A percentile compares a stretch with the other conserved stretches of the same genome.
phyloP scores from a whole-genome alignment of 2,329 filamentous ascomycete genomes.

The Tricladium varicosporioides region DNA sequence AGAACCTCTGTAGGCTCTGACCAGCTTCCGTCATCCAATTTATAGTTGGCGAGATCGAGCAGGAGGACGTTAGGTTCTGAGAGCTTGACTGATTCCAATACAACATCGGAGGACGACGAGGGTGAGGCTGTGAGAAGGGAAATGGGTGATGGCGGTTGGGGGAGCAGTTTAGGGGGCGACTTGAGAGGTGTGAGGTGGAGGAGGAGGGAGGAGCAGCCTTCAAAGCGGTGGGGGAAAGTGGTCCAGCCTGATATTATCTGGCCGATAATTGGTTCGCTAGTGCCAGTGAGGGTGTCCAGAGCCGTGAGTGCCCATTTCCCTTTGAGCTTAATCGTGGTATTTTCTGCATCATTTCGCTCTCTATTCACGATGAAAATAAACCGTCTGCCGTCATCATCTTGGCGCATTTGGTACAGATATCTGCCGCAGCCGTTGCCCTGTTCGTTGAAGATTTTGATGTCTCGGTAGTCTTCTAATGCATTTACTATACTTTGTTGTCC shows the following conservation, averaged over 20 bases:
- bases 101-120: neutral
- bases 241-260: constrained; percentile 23
- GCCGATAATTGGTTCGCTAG: constrained; percentile 8
- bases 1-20: constrained; percentile 27
- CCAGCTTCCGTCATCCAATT: constrained; percentile 25
- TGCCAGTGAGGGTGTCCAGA: constrained; percentile 32
- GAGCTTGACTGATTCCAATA: constrained; percentile 20
- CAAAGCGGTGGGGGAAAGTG: constrained; percentile 27
- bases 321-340: constrained; percentile 26
- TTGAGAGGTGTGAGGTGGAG: constrained; percentile 22
- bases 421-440: constrained; percentile 12
- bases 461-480: constrained; percentile 25
- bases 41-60: constrained; percentile 32
- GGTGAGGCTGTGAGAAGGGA: too few relatives aligned
- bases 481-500: constrained; percentile 21
- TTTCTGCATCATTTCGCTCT: constrained; percentile 22
- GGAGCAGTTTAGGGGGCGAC: neutral
- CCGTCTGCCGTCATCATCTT: constrained; percentile 27
- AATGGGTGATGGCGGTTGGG: neutral
- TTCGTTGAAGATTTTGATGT: constrained; percentile 23
- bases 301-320: constrained; percentile 30
- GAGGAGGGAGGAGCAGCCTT: constrained; percentile 33
- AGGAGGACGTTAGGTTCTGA: constrained; percentile 34
- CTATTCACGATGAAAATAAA: constrained; percentile 36
- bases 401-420: constrained; percentile 33